Evolutionary conservation across 2,329 filamentous ascomycete genomes (phyloP), one percentile per base, ranked within the genome.

Genomic region (Phialophora macrospora): DNA sequence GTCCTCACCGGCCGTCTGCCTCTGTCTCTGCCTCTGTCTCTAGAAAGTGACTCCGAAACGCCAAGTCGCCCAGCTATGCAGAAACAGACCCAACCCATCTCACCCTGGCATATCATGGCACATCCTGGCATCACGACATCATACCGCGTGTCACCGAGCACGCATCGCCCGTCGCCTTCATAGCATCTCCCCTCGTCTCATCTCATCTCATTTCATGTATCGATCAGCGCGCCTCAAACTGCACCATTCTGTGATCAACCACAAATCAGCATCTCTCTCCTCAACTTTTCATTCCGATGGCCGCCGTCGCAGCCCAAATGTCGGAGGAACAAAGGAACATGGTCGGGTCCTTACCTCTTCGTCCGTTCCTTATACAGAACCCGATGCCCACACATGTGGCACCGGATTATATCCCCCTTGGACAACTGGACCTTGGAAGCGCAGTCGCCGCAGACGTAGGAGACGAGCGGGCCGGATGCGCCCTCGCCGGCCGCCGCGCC

Each of bases 321-420:
- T n/a, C n/a, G n/a, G n/a, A n/a, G n/a, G n/a, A n/a, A n/a, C 28
- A 11, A 34, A 34, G 12, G 32, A 34, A 34, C 4, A 4, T 12
- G 9, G 3, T 4, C 30, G 8, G 2, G 8, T 32, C 32, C 46
- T n/a, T 63, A 97, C 95, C 95, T 88, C 85, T 96, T 97, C 52
- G 95, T 99, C 76, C 95, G 83, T 86, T 97, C 92, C 87, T 99
- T 99, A 81, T 98, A 98, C 72, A 99, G 81, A 68, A 99, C 93
- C 71, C 95, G 89, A 75, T 97, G 95, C 7, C 95, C 95, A 78
- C 95, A 99, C 80, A 93, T 91, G 78, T 91, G 90, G 84, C 93
- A 97, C 30, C 92, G 85, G 72, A 96, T 94, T 38, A 90, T 88
- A 74, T 95, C 92, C 68, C 88, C 89, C 72, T 89, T 87, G 79